Percentiles rank a stretch among this genome's conserved stretches.
Conservation (phyloP, 2,329 filamentous ascomycete species). For the Chaetomiaceae sp. region DNA sequence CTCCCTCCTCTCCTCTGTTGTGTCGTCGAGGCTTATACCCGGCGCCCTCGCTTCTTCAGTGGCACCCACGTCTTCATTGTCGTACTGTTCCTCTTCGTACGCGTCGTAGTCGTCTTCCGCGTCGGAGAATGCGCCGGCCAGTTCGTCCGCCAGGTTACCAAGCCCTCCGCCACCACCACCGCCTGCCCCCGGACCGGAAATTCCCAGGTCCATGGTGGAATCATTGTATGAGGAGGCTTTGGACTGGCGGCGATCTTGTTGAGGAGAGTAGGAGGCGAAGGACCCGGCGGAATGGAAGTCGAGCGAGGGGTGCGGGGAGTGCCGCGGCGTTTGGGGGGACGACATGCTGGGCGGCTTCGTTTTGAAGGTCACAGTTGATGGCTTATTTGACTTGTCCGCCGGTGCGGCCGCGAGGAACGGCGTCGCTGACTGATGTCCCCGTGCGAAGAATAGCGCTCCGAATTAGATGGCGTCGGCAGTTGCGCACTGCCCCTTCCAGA, state of each 20-base stretch:
- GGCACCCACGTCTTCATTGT: slow-evolving; percentile 4
- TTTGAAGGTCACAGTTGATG: not conserved
- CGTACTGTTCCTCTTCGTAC: slow-evolving; percentile 35
- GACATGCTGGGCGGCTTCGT: slow-evolving; percentile 33
- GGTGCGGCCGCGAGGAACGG: not conserved
- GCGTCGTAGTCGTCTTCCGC: slow-evolving; percentile 47
- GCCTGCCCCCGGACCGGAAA: slow-evolving; percentile 25
- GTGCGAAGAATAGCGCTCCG: not conserved
- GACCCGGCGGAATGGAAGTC: slow-evolving; percentile 40
- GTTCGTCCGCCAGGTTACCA: slow-evolving; percentile 74
- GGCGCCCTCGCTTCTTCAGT: slow-evolving; percentile 24
- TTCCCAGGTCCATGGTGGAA: slow-evolving; percentile 42
- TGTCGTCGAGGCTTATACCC: slow-evolving; percentile 34
- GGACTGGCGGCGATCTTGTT: slow-evolving; percentile 40
- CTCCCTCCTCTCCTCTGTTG: slow-evolving; percentile 20
- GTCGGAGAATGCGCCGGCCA: slow-evolving; percentile 65
- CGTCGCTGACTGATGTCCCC: no score
- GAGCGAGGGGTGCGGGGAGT: slow-evolving; percentile 54
- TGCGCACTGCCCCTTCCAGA: no score
- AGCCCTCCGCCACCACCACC: slow-evolving; percentile 45
- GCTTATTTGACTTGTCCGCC: not conserved
- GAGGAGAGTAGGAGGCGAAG: slow-evolving; percentile 39
- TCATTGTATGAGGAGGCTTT: slow-evolving; percentile 46
- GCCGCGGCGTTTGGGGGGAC: slow-evolving; percentile 50
- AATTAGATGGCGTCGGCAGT: no score